A percentile compares a stretch with the other conserved stretches of the same genome.
Conservation (phyloP, 2,329 filamentous ascomycete genomes). For the Colletotrichum cuscutae region DNA sequence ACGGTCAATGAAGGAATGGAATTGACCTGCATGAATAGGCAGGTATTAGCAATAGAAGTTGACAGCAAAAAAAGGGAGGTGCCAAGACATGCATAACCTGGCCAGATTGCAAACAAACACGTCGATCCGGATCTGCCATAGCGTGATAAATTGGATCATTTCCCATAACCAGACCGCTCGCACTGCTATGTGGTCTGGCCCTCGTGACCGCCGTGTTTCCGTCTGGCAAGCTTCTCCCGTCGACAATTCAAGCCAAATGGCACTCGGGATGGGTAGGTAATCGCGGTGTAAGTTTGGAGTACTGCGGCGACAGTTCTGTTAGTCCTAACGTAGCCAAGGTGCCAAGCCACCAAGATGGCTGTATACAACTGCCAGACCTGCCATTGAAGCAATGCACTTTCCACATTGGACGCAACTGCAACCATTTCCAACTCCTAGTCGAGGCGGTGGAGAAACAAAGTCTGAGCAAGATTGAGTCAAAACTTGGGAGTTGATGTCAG, state of each 20-base stretch:
- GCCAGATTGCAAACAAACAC: constrained; percentile 27
- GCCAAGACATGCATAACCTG: constrained; percentile 23
- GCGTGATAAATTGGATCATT: constrained; percentile 33
- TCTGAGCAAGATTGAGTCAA: not conserved
- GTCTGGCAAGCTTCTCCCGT: constrained; percentile 3
- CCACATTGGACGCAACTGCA: not conserved
- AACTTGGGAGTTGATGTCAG: not conserved
- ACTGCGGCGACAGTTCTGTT: too few species aligned
- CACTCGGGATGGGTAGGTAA: too few species aligned
- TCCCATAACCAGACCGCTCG: not conserved
- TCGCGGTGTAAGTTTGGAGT: too few species aligned
- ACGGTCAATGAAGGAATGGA: not conserved
- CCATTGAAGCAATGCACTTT: not conserved
- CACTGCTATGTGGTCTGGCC: not conserved
- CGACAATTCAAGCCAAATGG: not conserved
- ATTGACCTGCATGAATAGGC: not conserved
- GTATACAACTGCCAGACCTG: not conserved
- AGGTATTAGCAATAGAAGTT: not conserved
- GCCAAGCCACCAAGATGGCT: not conserved
- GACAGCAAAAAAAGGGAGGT: not conserved
- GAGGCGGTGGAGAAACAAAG: not conserved
- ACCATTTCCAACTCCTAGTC: not conserved
- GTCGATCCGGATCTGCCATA: constrained; percentile 14
- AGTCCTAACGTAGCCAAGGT: not conserved
- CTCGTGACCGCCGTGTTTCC: not conserved